Evolutionary conservation across 2,329 filamentous ascomycete genomes (phyloP).

Genomic region (Elsinoe ampelina): DNA sequence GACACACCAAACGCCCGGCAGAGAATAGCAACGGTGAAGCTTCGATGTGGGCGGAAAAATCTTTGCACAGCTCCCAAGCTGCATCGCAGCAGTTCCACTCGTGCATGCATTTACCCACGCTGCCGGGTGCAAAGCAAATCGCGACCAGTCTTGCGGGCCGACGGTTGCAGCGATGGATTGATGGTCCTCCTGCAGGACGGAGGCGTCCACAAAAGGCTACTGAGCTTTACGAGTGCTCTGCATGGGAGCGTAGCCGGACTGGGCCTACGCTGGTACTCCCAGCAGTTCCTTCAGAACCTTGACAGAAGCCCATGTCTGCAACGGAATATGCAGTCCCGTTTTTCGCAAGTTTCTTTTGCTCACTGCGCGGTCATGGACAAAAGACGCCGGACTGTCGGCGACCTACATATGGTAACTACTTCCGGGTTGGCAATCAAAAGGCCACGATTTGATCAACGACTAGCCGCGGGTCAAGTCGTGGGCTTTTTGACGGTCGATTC

Average conservation of each 20-base stretch:
- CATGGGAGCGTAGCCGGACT: background rate
- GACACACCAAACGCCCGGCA: background rate
- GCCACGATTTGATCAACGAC: background rate
- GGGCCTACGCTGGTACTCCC: background rate
- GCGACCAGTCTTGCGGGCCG: constrained; percentile 8
- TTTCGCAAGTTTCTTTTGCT: background rate
- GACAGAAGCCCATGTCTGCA: background rate
- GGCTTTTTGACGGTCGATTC: background rate
- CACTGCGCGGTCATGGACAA: background rate
- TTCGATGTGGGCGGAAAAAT: constrained; percentile 9
- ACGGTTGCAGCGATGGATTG: constrained; percentile 2
- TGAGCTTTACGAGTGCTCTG: background rate
- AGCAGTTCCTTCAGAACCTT: constrained; percentile 4
- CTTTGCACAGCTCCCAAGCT: background rate
- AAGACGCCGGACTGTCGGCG: background rate
- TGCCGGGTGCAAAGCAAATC: background rate
- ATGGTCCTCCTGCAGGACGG: constrained; percentile 6
- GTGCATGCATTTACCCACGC: constrained; percentile 2
- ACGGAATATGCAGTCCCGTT: background rate
- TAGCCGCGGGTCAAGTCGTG: background rate
- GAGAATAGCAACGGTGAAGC: constrained; percentile 9
- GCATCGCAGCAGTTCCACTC: background rate
- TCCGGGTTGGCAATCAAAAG: background rate
- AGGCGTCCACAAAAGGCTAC: background rate
- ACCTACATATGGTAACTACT: background rate